A percentile compares a stretch with the other conserved stretches of the same genome.
Evolutionary conservation across 2,329 filamentous ascomycete genomes (phyloP).

Genomic region (Talaromyces marneffei): DNA sequence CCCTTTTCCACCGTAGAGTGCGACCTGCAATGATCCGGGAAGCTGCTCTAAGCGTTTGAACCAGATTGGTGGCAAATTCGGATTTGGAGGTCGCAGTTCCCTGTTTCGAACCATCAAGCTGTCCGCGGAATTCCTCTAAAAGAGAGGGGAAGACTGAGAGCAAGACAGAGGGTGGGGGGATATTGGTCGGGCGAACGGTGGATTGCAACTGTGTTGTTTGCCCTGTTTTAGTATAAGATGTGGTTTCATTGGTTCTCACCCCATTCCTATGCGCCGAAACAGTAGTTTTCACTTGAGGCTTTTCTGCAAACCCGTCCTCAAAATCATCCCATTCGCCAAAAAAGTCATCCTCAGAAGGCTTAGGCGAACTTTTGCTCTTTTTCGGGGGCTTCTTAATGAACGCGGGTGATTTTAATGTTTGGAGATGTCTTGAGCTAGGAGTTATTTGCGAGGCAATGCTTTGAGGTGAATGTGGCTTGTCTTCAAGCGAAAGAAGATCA

Average conservation of each 20-base stretch:
- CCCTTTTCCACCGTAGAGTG: constrained; percentile 83
- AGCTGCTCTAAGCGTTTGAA: constrained; percentile 48
- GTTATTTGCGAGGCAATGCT: not conserved
- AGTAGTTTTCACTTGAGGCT: not conserved
- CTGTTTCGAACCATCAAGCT: constrained; percentile 61
- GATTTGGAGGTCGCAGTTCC: constrained; percentile 41
- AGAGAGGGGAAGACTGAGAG: constrained; percentile 69
- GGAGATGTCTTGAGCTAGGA: constrained; percentile 1
- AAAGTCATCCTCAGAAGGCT: constrained; percentile 31
- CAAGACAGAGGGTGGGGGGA: constrained; percentile 80
- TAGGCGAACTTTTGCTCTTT: constrained; percentile 16
- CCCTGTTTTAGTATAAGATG: not conserved
- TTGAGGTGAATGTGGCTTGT: constrained; percentile 14
- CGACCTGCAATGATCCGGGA: constrained; percentile 80
- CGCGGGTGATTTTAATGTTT: constrained; percentile 17
- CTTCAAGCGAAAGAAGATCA: constrained; percentile 26
- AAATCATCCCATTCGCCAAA: constrained; percentile 53
- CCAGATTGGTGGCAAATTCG: constrained; percentile 22
- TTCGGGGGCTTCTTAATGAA: constrained; percentile 19
- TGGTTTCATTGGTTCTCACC: not conserved
- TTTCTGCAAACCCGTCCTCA: constrained; percentile 21
- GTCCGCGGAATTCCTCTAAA: constrained; percentile 59
- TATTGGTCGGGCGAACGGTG: constrained; percentile 65
- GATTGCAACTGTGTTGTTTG: constrained; percentile 3
- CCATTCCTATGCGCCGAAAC: not conserved